These are phyloP conservation scores for Wallemia ichthyophaga DNA, from an alignment of 1,284 basidiomycete species.

Conservation along the genomic window DNA sequence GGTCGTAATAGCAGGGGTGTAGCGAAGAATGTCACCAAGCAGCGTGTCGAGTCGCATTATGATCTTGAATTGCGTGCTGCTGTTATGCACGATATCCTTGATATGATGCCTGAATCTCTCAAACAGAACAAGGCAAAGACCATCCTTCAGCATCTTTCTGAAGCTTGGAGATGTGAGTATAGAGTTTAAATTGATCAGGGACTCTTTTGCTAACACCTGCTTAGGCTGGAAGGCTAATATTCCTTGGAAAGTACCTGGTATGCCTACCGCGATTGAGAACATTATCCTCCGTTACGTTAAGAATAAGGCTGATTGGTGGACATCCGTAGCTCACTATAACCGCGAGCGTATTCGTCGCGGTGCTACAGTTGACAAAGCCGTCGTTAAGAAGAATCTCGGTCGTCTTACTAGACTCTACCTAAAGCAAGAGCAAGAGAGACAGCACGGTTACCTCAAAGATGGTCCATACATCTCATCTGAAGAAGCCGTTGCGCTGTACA, in stretches of 20 bases:
- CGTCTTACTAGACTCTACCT: conserved; percentile 65
- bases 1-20: conserved; percentile 86
- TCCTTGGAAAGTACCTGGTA: conserved; percentile 86
- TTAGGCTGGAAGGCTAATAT: conserved; percentile 17
- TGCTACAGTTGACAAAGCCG: conserved; percentile 97
- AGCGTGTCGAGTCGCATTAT: conserved; percentile 94
- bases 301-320: conserved; percentile 98
- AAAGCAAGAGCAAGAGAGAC: conserved; percentile 90
- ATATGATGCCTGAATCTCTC: conserved; percentile 72
- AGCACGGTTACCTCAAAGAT: conserved; percentile 88
- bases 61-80: conserved; percentile 90
- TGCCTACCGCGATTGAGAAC: conserved; percentile 96
- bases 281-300: conserved; percentile 98
- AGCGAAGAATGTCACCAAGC: conserved; percentile 91
- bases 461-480: conserved; percentile 90
- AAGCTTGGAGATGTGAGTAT: conserved; percentile 85
- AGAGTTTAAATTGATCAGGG: conserved; percentile 5
- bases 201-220: conserved; percentile 6
- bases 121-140: conserved; percentile 98
- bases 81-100: conserved; percentile 97
- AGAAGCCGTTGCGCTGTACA: conserved; percentile 89
- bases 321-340: conserved; percentile 77
- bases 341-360: conserved; percentile 82
- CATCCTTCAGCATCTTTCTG: conserved; percentile 83
- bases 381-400: conserved; percentile 81